These are phyloP conservation scores for Chalaropsis ovoidea DNA, from an alignment of 2,329 filamentous ascomycete species.

Conservation along the genomic window DNA sequence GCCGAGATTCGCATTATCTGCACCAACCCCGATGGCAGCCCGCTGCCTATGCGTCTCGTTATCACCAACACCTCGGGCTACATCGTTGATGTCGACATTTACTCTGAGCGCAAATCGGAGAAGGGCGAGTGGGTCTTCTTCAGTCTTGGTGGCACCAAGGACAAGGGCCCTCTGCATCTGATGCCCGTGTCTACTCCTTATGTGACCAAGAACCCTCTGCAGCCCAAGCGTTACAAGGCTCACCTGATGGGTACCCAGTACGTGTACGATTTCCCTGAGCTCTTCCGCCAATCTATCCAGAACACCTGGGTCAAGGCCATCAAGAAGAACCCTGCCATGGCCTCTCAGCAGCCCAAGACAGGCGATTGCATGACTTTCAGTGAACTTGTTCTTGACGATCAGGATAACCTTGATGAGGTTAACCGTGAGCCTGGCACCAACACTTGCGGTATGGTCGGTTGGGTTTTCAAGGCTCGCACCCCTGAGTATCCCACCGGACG, in stretches of 20 bases:
- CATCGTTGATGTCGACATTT: conserved; percentile 94
- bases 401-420: conserved; percentile 84
- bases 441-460: conserved; percentile 95
- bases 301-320: conserved; percentile 79
- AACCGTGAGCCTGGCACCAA: conserved; percentile 92
- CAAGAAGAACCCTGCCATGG: conserved; percentile 61
- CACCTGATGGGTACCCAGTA: conserved; percentile 99
- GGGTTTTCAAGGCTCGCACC: conserved; percentile 88
- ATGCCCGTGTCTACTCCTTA: conserved; percentile 85
- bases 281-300: conserved; percentile 95
- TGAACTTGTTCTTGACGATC: conserved; percentile 90
- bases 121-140: conserved; percentile 98
- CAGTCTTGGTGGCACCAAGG: conserved; percentile 87
- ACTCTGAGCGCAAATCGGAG: conserved; percentile 94
- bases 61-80: conserved; percentile 98
- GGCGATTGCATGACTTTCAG: conserved; percentile 91
- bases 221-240: conserved; percentile 98
- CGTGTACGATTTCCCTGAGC: conserved; percentile 98
- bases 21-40: conserved; percentile 72
- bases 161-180: conserved; percentile 91
- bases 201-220: conserved; percentile 94
- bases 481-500: conserved; percentile 90
- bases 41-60: conserved; percentile 87
- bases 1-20: conserved; percentile 98
- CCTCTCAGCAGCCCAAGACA: conserved; percentile 68